Conservation (phyloP, 768 basidiomycete species). For the Kwoniella dejecticola region DNA sequence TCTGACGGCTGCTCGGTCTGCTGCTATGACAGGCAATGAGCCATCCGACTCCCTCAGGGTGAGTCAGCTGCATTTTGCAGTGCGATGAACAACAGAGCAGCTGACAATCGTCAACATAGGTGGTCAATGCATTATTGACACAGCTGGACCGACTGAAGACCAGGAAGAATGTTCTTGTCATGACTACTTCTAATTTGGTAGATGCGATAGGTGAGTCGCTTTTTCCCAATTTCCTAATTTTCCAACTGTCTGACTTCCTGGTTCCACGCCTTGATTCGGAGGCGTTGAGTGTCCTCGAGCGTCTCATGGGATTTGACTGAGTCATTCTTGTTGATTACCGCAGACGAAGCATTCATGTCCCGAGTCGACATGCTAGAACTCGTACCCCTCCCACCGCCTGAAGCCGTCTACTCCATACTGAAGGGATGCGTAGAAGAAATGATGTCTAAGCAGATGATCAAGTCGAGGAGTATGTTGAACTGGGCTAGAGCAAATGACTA, state of each 20-base stretch:
- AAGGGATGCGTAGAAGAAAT: constrained; percentile 80
- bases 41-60: constrained; percentile 92
- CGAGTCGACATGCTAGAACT: constrained; percentile 96
- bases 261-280: not conserved
- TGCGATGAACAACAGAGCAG: not conserved
- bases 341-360: constrained; percentile 93
- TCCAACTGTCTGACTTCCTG: not conserved
- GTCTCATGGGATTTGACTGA: too few species aligned
- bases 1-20: constrained; percentile 88
- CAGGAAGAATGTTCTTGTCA: constrained; percentile 88
- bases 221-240: not conserved
- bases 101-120: constrained; percentile 61
- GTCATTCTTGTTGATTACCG: too few species aligned
- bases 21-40: constrained; percentile 92
- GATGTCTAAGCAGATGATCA: constrained; percentile 70
- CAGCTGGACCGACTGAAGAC: constrained; percentile 94
- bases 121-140: constrained; percentile 94
- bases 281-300: too few species aligned
- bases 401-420: constrained; percentile 92
- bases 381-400: constrained; percentile 82
- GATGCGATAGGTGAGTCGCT: constrained; percentile 78
- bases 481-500: constrained; percentile 6
- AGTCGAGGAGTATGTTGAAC: constrained; percentile 61
- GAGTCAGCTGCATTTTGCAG: constrained; percentile 44
- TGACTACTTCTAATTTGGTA: constrained; percentile 93